Base-by-base conservation (phyloP, 1,284 basidiomycete genomes). In the Apiotrichum laibachii region DNA sequence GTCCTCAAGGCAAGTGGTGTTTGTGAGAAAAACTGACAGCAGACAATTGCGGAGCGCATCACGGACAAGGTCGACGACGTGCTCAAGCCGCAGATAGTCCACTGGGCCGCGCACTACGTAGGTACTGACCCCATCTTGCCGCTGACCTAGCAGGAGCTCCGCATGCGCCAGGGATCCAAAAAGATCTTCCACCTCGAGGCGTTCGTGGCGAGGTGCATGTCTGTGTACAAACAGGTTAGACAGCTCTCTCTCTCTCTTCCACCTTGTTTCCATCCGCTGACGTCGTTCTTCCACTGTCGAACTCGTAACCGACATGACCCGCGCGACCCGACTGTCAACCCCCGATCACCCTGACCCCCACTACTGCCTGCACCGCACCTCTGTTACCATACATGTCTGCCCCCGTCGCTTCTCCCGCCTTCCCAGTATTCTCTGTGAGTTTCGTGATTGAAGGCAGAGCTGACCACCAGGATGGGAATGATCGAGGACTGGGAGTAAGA, bases 21-120 rank as follows among this genome's bases (percentile, higher is more conserved):
- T n/a, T n/a, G n/a, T 34, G 15, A 4, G 19, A 9, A 2, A 6
- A 39, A 33, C 55, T 57, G 11, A 56, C 44, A 19, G n/a, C 69
- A 92, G 92, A 96, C 91, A 0, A 85, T 96, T 45, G 88, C 92
- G 12, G 90, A 92, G 57, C 83, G 87, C 15, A 82, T 99, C 15
- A 87, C 95, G 18, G 87, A 89, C 48, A 85, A 86, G 62, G 90
- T 96, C 37, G 92, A 96, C 75, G 92, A 95, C 71, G 82, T 82
- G 54, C 75, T 97, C 60, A 94, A 92, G 77, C 85, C 88, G 0
- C 91, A 95, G 68, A 86, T 96, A 65, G 89, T 95, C 81, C 91
- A 95, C 72, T 96, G 92, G 92, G 92, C 95, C 4, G 92, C 96
- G 13, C 86, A 96, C 71, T 99, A 97, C 76, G 92, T 92, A 72